A percentile compares a stretch with the other conserved stretches of the same genome.
Conservation (phyloP, 306 rosid species). For the Canavalia gladiata region DNA sequence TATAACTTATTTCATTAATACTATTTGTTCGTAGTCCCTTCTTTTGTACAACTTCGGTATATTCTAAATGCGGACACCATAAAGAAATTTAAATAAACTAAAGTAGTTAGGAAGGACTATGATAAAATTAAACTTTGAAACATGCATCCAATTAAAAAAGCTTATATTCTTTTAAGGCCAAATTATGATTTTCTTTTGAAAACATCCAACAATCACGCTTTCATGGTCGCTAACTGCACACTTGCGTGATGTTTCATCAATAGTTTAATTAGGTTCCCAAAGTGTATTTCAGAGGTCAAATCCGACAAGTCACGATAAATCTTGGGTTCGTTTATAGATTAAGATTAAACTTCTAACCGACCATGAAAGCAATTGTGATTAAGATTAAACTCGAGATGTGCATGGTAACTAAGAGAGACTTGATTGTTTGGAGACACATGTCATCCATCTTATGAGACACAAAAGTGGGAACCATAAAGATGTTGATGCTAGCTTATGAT, state of each 20-base stretch:
- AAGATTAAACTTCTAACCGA: constrained; percentile 21
- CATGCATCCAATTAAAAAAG: background rate
- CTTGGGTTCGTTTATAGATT: background rate
- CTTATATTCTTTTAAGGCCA: constrained; percentile 37
- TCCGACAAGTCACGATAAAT: constrained; percentile 29
- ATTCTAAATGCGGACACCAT: background rate
- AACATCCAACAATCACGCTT: constrained; percentile 41
- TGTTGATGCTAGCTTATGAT: constrained; percentile 51
- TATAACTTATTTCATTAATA: background rate
- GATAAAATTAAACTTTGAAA: constrained; percentile 18
- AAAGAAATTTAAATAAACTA: background rate
- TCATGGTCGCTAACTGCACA: constrained; percentile 11
- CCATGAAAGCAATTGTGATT: constrained; percentile 20
- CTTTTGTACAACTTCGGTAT: background rate
- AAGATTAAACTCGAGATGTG: background rate
- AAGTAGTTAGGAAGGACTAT: background rate
- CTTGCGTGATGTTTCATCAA: constrained; percentile 50
- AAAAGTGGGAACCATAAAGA: constrained; percentile 59
- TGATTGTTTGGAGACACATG: constrained; percentile 25
- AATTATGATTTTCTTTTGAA: constrained; percentile 1
- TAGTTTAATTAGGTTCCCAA: constrained; percentile 45
- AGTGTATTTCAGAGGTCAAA: constrained; percentile 40
- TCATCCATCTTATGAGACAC: constrained; percentile 47
- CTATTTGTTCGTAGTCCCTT: background rate
- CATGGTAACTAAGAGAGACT: constrained; percentile 27